phyloP scores from a whole-genome alignment of 352 stramenopile species.

The Phytophthora sp. region DNA sequence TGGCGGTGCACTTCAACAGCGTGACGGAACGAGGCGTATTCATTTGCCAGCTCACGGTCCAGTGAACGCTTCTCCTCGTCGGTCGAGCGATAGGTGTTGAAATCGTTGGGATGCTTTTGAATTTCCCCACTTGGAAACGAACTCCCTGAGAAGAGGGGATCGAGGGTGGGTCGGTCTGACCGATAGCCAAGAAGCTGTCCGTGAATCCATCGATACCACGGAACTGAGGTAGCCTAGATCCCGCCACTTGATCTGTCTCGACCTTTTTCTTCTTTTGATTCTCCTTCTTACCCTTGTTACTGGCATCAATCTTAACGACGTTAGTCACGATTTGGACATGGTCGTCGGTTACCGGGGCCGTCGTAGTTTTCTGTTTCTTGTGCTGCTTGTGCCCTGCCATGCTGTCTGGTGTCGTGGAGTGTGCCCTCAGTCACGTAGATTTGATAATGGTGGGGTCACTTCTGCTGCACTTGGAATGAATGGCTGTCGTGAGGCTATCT shows the following conservation, averaged over 20 bases:
- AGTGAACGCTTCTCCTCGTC: conserved; percentile 83
- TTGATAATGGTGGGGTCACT: no score
- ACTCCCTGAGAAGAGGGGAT: conserved; percentile 84
- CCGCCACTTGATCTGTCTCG: conserved; percentile 39
- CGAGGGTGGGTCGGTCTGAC: conserved; percentile 96
- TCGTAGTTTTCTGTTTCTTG: conserved; percentile 19
- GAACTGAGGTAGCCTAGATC: conserved; percentile 63
- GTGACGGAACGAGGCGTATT: conserved; percentile 83
- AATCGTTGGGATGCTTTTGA: conserved; percentile 91
- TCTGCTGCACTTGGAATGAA: no score
- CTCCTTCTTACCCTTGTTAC: conserved; percentile 54
- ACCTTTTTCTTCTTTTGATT: conserved; percentile 88
- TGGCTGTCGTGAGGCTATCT: no score
- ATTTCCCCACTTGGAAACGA: conserved; percentile 94
- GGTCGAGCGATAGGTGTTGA: conserved; percentile 90
- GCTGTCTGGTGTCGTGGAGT: no score
- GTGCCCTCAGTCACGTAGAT: no score
- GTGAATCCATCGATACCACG: conserved; percentile 88
- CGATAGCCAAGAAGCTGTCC: conserved; percentile 93
- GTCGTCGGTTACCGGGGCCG: conserved; percentile 1
- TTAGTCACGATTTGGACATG: conserved; percentile 7
- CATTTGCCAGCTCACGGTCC: conserved; percentile 75
- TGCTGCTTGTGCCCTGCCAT: no score
- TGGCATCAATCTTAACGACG: background rate
- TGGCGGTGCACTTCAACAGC: conserved; percentile 96